These are phyloP conservation scores for Gloeophyllum trabeum DNA, from an alignment of 768 basidiomycete genomes.

Conservation along the genomic window DNA sequence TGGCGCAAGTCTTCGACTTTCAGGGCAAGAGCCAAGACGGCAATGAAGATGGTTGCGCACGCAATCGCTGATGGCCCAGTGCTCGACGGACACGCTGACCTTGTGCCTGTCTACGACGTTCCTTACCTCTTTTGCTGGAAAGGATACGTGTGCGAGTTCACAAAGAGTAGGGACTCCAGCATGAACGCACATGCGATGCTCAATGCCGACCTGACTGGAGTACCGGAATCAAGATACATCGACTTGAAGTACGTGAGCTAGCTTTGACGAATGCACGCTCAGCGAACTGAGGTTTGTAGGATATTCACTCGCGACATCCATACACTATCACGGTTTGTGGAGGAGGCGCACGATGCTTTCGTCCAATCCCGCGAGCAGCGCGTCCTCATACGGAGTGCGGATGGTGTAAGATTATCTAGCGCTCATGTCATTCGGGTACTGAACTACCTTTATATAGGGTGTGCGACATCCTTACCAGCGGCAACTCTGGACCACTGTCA, in stretches of 20 bases:
- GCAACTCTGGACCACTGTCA: constrained; percentile 4
- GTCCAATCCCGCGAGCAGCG: constrained; percentile 26
- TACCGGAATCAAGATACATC: constrained; percentile 40
- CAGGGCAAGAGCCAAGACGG: neutral
- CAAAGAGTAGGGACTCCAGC: neutral
- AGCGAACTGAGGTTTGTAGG: constrained; percentile 11
- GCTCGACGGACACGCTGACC: constrained; percentile 21
- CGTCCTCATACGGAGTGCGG: constrained; percentile 27
- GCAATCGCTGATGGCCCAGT: neutral
- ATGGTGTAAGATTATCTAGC: no score
- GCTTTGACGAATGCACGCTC: no score
- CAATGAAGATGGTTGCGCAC: neutral
- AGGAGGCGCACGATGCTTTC: constrained; percentile 29
- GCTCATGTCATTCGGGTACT: neutral
- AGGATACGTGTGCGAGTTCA: constrained; percentile 22
- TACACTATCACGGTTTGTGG: constrained; percentile 28
- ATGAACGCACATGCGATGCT: constrained; percentile 42
- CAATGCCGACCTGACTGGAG: constrained; percentile 45
- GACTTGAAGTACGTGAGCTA: no score
- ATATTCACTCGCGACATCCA: constrained; percentile 32
- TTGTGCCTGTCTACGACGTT: constrained; percentile 27
- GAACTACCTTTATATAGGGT: constrained; percentile 7
- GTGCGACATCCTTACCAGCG: constrained; percentile 6
- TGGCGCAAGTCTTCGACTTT: neutral
- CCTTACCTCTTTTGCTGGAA: constrained; percentile 34